Base-by-base conservation (phyloP, 2,329 filamentous ascomycete genomes). In the Leptodontidium sp. region DNA sequence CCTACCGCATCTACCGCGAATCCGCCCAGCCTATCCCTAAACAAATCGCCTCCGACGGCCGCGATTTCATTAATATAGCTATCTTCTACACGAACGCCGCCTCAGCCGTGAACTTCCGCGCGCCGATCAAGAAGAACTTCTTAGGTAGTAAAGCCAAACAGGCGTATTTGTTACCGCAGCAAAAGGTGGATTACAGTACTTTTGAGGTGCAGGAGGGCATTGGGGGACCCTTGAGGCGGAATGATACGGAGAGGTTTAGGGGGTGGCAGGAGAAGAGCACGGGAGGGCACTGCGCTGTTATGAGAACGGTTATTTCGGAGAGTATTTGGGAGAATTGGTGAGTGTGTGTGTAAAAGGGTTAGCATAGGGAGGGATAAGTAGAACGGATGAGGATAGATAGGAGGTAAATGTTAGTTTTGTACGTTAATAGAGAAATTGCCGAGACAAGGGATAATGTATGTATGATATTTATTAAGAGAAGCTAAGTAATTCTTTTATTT, bases 31-130 rank as follows among this genome's bases (percentile, higher is more conserved):
- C 84, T 2, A 82, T 87, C 4, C 80, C 81, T 1, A 81, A 82
- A 29, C 80, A 82, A 8, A 79, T 87, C 26, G 82, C 84, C 45
- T 77, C 82, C 52, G 80, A 83, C 21, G 84, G 83, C 2, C 81
- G 82, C 35, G 93, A 97, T 77, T 98, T 98, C 79, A 93, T 94
- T 78, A 99, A 99, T 82, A 93, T 98, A 87, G 92, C 98, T 57
- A 89, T 98, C 69, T 98, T 98, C 83, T 99, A 96, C 84, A 26
- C 57, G 14, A 24, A 2, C 26, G 3, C 52, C 5, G 24, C 74
- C 71, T 7, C 72, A 77, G 38, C 29, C 8, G 43, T 94, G 47
- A 82, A 78, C 0, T 98, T 98, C 82, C 87, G 94, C 14, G 76
- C 83, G 17, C 87, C 94, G 0, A 82, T 80, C 0, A 79, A 85